These are phyloP conservation scores for Pyrenophora graminea DNA, from an alignment of 2,329 filamentous ascomycete genomes.

Conservation along the genomic window DNA sequence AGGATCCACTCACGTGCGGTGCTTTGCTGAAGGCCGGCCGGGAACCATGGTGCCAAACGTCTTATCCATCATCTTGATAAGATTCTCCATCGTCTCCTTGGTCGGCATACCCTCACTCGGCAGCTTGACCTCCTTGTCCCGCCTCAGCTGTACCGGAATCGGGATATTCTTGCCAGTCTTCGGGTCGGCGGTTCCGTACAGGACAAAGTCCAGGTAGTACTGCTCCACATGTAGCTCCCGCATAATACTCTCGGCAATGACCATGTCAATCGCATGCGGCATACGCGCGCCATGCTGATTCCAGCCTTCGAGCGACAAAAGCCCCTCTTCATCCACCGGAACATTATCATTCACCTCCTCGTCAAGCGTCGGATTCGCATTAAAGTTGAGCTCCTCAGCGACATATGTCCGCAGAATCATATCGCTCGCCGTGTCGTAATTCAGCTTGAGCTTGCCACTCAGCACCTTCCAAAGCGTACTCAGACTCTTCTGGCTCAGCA, in stretches of 20 bases:
- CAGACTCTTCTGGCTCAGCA: constrained; percentile 61
- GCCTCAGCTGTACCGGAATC: constrained; percentile 54
- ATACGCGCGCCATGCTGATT: constrained; percentile 63
- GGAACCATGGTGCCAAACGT: neutral
- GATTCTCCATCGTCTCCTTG: neutral
- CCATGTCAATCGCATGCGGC: constrained; percentile 30
- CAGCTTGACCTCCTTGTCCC: constrained; percentile 50
- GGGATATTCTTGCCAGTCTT: constrained; percentile 57
- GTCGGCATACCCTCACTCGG: constrained; percentile 8
- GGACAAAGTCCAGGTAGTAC: constrained; percentile 61
- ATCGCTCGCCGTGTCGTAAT: constrained; percentile 26
- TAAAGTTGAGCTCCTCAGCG: constrained; percentile 24
- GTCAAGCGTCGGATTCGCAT: constrained; percentile 24
- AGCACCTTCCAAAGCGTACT: constrained; percentile 47
- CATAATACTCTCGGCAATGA: constrained; percentile 58
- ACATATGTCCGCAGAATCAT: constrained; percentile 28
- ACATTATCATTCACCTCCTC: constrained; percentile 31
- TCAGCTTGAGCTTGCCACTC: constrained; percentile 56
- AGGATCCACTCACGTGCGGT: no score
- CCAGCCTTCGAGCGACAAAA: constrained; percentile 49
- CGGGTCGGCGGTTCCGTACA: constrained; percentile 65
- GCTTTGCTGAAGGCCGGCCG: no score
- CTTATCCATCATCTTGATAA: constrained; percentile 7
- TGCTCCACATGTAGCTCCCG: constrained; percentile 59
- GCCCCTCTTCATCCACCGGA: constrained; percentile 40